These are phyloP conservation scores for Arachis monticola DNA, from an alignment of 331 rosid species.

Conservation along the genomic window DNA sequence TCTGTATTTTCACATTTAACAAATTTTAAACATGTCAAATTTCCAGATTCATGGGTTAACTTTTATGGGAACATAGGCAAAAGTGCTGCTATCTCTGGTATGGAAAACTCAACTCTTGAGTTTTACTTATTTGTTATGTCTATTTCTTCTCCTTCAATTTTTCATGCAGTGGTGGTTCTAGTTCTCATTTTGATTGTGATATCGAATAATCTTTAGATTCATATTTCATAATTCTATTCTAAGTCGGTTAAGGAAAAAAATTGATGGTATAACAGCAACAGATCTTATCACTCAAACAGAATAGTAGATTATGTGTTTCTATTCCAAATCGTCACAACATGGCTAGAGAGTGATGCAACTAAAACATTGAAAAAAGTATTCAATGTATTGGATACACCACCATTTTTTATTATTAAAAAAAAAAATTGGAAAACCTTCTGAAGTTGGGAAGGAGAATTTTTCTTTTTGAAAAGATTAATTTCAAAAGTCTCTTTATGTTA, in stretches of 20 bases:
- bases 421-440: no score
- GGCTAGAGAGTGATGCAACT: no score
- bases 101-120: conserved; percentile 31
- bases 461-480: not conserved
- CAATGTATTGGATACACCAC: no score
- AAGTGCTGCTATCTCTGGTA: conserved; percentile 84
- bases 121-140: conserved; percentile 1
- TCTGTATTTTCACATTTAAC: conserved; percentile 30
- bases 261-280: not conserved
- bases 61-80: conserved; percentile 82
- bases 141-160: conserved; percentile 1
- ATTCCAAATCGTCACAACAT: no score
- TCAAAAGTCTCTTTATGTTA: no score
- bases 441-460: no score
- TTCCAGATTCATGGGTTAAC: conserved; percentile 91
- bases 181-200: conserved; percentile 11
- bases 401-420: no score
- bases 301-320: not conserved
- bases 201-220: conserved; percentile 3
- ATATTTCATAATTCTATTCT: conserved; percentile 7
- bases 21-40: conserved; percentile 31
- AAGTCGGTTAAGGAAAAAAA: conserved; percentile 1
- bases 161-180: conserved; percentile 17
- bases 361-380: no score
- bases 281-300: not conserved